A percentile compares a stretch with the other conserved stretches of the same genome.
Conservation (phyloP, 352 stramenopile species). For the Pythium utonaiense region DNA sequence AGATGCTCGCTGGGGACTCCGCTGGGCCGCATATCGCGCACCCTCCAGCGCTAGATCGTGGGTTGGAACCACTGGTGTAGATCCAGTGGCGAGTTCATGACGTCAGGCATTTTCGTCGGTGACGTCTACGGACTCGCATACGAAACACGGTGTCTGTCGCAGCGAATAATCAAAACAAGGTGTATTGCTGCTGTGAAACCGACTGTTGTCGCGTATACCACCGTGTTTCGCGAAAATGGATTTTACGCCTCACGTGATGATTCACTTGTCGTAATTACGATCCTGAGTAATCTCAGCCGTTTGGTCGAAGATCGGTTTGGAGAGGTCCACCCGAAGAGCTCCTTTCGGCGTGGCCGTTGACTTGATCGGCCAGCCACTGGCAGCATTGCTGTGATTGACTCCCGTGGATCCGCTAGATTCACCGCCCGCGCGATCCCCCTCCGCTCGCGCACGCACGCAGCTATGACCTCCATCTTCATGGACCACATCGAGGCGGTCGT, state of each 20-base stretch:
- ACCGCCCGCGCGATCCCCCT: not conserved
- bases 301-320: constrained; percentile 1
- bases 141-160: too few relatives aligned
- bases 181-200: not conserved
- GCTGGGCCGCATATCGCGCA: too few relatives aligned
- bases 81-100: not conserved
- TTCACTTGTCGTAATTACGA: constrained; percentile 3
- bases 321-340: not conserved
- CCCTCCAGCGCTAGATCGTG: not conserved
- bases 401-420: not conserved
- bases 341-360: not conserved
- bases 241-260: not conserved
- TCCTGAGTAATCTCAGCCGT: not conserved
- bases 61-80: not conserved
- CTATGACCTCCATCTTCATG: constrained; percentile 7
- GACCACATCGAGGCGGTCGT: constrained; percentile 19
- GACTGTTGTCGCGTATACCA: not conserved
- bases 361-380: not conserved
- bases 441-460: not conserved
- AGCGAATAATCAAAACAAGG: constrained; percentile 3
- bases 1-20: too few relatives aligned
- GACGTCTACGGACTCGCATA: not conserved
- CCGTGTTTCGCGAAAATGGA: not conserved
- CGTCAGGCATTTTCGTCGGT: not conserved
- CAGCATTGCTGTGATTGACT: not conserved